Evolutionary conservation across 2,329 filamentous ascomycete genomes (phyloP), one percentile per base, ranked within the genome.

Genomic region (Emergomyces orientalis): DNA sequence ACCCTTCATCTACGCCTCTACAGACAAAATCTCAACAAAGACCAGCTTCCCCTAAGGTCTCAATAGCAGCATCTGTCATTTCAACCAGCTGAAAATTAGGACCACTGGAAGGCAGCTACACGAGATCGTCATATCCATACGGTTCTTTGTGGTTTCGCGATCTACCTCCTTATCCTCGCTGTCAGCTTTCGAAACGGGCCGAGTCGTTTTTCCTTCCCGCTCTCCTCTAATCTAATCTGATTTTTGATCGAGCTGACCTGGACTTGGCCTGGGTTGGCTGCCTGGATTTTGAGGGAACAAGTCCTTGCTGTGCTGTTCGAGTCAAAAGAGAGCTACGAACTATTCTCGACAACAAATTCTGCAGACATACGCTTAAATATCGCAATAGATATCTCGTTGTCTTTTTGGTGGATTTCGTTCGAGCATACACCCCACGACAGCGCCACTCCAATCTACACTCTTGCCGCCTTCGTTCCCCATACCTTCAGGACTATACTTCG

Each of bases 211-310:
- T n/a, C 19, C 17, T 19, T 13, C 5, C 4, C 43, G 2, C 47
- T 19, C 19, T 13, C 3, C 6, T 59, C 30, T 59, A 27, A 59
- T 59, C 56, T 59, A 59, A 59, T 59, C 56, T 45, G 56, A 59
- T 59, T 39, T 30, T 54, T 56, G 34, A 56, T 41, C 54, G 8
- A 27, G 1, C 56, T 47, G 22, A 11, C 9, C 22, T 47, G 39
- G 37, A 14, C 11, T 59, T 32, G 22, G 56, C 8, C 39, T 45
- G 39, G 39, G 39, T 47, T 59, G 14, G 17, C 41, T 43, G 41
- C 41, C 37, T 25, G 27, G 51, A 34, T n/a, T 32, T n/a, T 14
- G 5, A 41, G 9, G 22, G 30, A 22, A 58, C 30, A 13, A 39
- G 25, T 11, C 8, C 3, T n/a, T 43, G 54, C 22, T 25, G 39